Conservation (phyloP, 169 alveolate genomes). For the Amoebophrya sp. region DNA sequence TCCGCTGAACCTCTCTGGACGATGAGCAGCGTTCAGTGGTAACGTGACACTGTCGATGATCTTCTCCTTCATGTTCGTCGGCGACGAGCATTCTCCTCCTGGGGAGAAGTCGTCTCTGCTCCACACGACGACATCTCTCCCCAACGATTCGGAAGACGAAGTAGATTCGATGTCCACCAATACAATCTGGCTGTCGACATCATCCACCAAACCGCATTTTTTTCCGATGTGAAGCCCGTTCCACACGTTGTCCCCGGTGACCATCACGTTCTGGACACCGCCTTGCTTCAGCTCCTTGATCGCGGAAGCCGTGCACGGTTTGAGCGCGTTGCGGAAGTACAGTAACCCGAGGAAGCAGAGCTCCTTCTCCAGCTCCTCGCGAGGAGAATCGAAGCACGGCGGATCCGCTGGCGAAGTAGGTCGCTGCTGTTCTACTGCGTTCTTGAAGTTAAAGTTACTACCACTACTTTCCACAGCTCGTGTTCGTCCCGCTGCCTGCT, state of each 20-base stretch:
- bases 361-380: constrained; percentile 13
- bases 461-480: neutral
- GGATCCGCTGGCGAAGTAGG: no score
- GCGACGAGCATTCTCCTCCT: no score
- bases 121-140: no score
- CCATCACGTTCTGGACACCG: neutral
- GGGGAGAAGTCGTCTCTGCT: no score
- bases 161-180: neutral
- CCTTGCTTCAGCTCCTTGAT: neutral
- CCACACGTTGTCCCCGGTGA: constrained; percentile 8
- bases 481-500: neutral
- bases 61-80: neutral
- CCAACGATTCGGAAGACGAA: no score
- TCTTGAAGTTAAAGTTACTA: neutral
- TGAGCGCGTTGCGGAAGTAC: constrained; percentile 9
- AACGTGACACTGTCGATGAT: neutral
- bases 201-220: neutral
- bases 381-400: neutral
- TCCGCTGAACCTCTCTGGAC: no score
- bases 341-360: constrained; percentile 33
- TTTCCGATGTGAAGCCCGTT: constrained; percentile 1
- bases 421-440: no score
- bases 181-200: neutral
- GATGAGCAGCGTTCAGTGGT: no score
- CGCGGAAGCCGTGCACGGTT: constrained; percentile 7